Evolutionary conservation across 2,329 filamentous ascomycete species (phyloP).

Genomic region (Colletotrichum musicola): DNA sequence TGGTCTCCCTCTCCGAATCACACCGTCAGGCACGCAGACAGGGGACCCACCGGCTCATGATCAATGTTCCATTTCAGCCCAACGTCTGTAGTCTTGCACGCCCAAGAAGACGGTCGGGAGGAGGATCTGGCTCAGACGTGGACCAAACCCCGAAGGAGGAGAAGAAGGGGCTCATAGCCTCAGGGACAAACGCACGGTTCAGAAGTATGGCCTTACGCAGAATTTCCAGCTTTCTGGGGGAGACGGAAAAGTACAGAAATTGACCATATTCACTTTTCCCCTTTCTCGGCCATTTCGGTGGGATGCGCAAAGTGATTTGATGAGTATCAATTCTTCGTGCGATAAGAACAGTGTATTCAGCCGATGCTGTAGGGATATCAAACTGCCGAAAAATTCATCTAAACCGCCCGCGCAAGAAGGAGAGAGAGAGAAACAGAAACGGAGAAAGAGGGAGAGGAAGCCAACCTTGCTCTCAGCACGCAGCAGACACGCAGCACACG

Average conservation of each 20-base stretch:
- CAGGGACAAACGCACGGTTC: too few species aligned
- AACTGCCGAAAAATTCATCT: slow-evolving; percentile 33
- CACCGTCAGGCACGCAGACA: slow-evolving; percentile 29
- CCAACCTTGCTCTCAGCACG: neutral
- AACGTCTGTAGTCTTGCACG: neutral
- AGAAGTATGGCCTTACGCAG: too few species aligned
- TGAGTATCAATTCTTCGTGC: neutral
- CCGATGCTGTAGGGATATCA: slow-evolving; percentile 23
- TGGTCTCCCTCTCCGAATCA: neutral
- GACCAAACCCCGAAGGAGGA: too few species aligned
- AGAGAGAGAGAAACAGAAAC: neutral
- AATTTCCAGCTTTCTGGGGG: too few species aligned
- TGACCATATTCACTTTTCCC: too few species aligned
- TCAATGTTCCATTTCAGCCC: slow-evolving; percentile 34
- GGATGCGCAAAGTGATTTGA: too few species aligned
- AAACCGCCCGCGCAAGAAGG: slow-evolving; percentile 22
- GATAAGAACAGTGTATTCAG: slow-evolving; percentile 1
- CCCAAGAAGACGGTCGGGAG: neutral
- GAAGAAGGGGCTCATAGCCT: too few species aligned
- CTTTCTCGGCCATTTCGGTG: neutral
- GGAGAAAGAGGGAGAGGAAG: neutral
- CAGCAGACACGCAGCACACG: neutral
- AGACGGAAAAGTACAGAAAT: too few species aligned
- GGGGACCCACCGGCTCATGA: slow-evolving; percentile 24
- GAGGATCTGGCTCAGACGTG: neutral